Evolutionary conservation across 495 filamentous ascomycete species (phyloP).

Genomic region (Parmelia sp.): DNA sequence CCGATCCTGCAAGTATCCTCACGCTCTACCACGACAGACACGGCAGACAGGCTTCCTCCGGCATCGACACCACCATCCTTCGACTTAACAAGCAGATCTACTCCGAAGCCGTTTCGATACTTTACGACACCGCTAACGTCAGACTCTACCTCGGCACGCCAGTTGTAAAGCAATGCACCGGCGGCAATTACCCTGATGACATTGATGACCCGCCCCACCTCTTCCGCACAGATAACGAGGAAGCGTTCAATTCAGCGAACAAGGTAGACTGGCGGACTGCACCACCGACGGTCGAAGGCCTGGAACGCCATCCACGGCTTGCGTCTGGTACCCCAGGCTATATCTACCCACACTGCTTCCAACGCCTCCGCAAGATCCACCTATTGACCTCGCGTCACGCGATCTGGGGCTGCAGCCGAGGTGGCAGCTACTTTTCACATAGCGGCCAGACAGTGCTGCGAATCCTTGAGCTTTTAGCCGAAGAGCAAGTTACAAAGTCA

Average conservation of each 20-base stretch:
- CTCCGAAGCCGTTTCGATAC: slow-evolving; percentile 38
- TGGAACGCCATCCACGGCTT: background rate
- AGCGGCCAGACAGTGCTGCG: background rate
- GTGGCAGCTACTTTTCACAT: slow-evolving; percentile 5
- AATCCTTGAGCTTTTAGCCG: background rate
- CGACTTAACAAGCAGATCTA: slow-evolving; percentile 39
- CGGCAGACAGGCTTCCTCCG: slow-evolving; percentile 3
- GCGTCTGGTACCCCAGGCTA: background rate
- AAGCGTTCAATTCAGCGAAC: background rate
- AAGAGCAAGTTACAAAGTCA: background rate
- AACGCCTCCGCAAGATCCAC: slow-evolving; percentile 4
- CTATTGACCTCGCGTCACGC: background rate
- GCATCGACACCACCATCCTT: slow-evolving; percentile 38
- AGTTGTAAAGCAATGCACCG: background rate
- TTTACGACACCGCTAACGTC: slow-evolving; percentile 45
- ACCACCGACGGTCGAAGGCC: background rate
- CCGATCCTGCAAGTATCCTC: background rate
- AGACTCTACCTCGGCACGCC: background rate
- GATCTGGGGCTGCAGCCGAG: background rate
- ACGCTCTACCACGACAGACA: slow-evolving; percentile 12
- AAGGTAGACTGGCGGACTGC: background rate
- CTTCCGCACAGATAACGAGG: background rate
- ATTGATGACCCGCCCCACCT: background rate
- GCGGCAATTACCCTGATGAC: background rate
- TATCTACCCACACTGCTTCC: slow-evolving; percentile 8